These are phyloP conservation scores for Macadamia integrifolia DNA, from an alignment of 164 flowering plant genomes.

Conservation along the genomic window DNA sequence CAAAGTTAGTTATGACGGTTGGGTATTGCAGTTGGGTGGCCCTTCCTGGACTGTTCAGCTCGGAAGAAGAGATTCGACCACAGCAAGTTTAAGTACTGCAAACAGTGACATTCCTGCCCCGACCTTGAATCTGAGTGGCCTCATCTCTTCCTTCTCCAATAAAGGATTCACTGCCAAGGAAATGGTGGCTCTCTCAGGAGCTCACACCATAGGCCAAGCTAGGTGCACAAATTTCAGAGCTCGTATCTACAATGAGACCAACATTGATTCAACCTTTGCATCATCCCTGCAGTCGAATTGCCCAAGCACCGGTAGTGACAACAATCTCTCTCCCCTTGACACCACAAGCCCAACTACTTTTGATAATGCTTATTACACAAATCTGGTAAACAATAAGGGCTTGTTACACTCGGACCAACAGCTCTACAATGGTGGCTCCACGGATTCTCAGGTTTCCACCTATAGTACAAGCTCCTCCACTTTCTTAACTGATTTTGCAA, in stretches of 20 bases:
- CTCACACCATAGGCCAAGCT: constrained; percentile 28
- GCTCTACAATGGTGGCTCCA: constrained; percentile 23
- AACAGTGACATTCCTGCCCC: constrained; percentile 31
- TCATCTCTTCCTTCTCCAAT: constrained; percentile 24
- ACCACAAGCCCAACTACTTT: constrained; percentile 9
- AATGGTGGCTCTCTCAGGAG: constrained; percentile 38
- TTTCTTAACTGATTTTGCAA: constrained; percentile 18
- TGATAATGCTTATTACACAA: constrained; percentile 22
- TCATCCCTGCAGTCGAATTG: constrained; percentile 10
- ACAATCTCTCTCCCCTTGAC: constrained; percentile 23
- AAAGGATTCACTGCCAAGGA: constrained; percentile 28
- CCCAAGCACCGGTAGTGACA: constrained; percentile 17
- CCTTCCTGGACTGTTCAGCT: constrained; percentile 27
- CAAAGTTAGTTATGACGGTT: too few species aligned
- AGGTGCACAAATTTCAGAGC: constrained; percentile 20
- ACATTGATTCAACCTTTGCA: constrained; percentile 20
- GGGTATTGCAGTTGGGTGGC: constrained; percentile 29
- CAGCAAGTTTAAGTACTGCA: constrained; percentile 34
- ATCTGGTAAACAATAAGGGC: constrained; percentile 20
- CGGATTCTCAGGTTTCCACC: constrained; percentile 19
- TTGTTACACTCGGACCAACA: constrained; percentile 30
- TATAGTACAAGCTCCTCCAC: constrained; percentile 12
- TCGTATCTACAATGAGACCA: constrained; percentile 24
- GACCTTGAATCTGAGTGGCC: constrained; percentile 14
- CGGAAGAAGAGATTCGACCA: constrained; percentile 38